Base-by-base conservation (phyloP, 352 stramenopile species). In the Globisporangium sylvaticum region DNA sequence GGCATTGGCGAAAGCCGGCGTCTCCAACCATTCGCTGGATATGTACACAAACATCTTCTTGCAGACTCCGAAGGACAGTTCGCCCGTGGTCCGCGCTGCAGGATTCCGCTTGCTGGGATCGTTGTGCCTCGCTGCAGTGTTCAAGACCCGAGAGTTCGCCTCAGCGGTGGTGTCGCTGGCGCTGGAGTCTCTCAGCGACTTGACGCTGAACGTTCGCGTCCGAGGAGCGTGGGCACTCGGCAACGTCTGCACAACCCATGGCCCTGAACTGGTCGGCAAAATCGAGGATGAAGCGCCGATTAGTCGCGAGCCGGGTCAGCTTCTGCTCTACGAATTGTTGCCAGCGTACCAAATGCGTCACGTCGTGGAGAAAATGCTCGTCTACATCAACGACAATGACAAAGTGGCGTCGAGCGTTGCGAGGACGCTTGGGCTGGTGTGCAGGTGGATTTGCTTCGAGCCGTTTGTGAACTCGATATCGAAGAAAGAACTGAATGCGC, bases 351-450 rank as follows among this genome's bases (percentile, higher is more conserved):
- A 89, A 57, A 69, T 96, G 61, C 76, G 76, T 3, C 68, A 79
- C 27, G 79, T 96, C 46, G 86, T 93, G 14, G 84, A 94, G 62
- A 92, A 90, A 71, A 96, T 96, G 88, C 67, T 96, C 42, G 66
- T 90, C 10, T 87, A 79, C 61, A 84, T 96, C 53, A 90, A 85
- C 52, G 88, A 96, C 69, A 94, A 96, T 59, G 88, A 96, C 80
- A 96, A 96, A 72, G 88, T 96, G 22, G 88, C 84, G 20, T 96
- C 88, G 12, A 96, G 88, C 22, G 82, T 96, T 20, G 84, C 86
- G 20, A 78, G 88, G 15, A 94, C 88, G 3, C 71, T 96, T 52
- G 88, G 88, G 0, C 81, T 96, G 3, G 79, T 96, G 4, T 88
- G 83, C 61, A 82, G 88, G 3, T 96, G 88, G 88, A 80, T 90